phyloP scores from a whole-genome alignment of 441 rosid genomes.

The Flueggea neowawraea region DNA sequence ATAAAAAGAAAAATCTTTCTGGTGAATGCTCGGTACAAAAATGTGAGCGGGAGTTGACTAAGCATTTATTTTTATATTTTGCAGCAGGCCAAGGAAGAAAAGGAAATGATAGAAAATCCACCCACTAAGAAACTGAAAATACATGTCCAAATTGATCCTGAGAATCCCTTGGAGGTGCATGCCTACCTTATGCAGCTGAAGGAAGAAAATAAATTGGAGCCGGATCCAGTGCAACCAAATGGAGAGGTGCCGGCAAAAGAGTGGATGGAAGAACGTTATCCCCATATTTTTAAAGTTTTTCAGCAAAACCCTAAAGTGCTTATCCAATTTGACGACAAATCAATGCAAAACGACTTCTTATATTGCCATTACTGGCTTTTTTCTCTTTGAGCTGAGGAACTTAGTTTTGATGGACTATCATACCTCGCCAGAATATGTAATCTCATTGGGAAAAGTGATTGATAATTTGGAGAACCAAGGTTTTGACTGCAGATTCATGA shows the following conservation, averaged over 20 bases:
- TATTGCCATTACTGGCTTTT: conserved; percentile 25
- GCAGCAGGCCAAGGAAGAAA: conserved; percentile 11
- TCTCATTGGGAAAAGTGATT: conserved; percentile 19
- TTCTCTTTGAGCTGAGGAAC: conserved; percentile 25
- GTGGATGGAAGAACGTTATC: conserved; percentile 28
- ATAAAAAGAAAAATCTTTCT: neutral
- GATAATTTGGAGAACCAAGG: conserved; percentile 23
- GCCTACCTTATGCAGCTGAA: conserved; percentile 24
- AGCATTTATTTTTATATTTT: conserved; percentile 6
- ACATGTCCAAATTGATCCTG: conserved; percentile 21
- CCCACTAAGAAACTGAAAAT: conserved; percentile 22
- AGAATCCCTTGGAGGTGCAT: conserved; percentile 27
- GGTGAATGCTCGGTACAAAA: neutral
- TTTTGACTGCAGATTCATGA: conserved; percentile 30
- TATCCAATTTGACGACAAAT: conserved; percentile 9
- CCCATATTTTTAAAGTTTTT: conserved; percentile 24
- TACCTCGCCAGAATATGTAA: conserved; percentile 23
- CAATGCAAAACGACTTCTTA: conserved; percentile 19
- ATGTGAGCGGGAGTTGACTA: neutral
- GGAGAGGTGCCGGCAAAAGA: conserved; percentile 26
- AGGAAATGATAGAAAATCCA: neutral
- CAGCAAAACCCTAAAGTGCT: conserved; percentile 21
- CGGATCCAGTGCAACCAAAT: conserved; percentile 17
- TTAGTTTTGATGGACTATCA: conserved; percentile 20
- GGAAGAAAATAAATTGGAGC: conserved; percentile 27